Percentiles rank a stretch among this genome's conserved stretches.
These are phyloP conservation scores for Brassica napus DNA, from an alignment of 345 rosid genomes.

Conservation along the genomic window DNA sequence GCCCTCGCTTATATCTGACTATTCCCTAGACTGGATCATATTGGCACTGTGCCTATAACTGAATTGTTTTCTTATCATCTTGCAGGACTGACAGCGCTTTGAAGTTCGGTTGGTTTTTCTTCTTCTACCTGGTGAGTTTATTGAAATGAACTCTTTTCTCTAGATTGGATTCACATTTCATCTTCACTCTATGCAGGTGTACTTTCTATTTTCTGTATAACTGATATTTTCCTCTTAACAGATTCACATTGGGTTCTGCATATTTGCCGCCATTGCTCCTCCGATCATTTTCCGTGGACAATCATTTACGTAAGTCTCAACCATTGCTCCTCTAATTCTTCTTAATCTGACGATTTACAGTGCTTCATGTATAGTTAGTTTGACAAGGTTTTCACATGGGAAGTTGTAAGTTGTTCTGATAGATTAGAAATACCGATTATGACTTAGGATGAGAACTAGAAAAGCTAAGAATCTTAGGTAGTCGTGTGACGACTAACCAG, in stretches of 20 bases:
- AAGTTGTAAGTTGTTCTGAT: not conserved
- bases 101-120: conserved; percentile 93
- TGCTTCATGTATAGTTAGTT: not conserved
- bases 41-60: not conserved
- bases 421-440: not conserved
- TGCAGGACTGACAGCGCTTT: conserved; percentile 98
- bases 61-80: conserved; percentile 21
- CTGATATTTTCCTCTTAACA: conserved; percentile 40
- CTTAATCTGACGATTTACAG: not conserved
- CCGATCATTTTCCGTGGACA: conserved; percentile 90
- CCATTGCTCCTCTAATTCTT: not conserved
- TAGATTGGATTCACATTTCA: not conserved
- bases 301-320: conserved; percentile 84
- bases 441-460: not conserved
- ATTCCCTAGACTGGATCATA: not conserved
- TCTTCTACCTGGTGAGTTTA: conserved; percentile 86
- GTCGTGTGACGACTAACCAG: not conserved
- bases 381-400: not conserved
- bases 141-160: not conserved
- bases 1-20: not conserved
- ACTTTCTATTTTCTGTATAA: not conserved
- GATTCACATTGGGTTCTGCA: conserved; percentile 92
- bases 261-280: conserved; percentile 98
- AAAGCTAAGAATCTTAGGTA: not conserved
- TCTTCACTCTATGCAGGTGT: not conserved